Evolutionary conservation across 2,329 filamentous ascomycete genomes (phyloP), one percentile per base, ranked within the genome.

Genomic region (Aureobasidium sp.): DNA sequence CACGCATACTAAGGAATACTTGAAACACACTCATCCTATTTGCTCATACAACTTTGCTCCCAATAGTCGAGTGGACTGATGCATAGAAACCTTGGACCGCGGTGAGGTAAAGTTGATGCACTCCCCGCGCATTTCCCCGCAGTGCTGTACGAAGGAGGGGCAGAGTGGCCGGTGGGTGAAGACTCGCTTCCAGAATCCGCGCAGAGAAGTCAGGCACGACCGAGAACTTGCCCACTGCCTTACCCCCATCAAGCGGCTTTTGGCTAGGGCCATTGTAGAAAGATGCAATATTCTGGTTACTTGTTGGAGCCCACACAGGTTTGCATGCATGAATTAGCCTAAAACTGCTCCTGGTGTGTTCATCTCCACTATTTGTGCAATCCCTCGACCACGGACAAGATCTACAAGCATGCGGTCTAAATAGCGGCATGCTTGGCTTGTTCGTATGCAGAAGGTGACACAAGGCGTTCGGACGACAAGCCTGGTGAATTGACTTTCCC

Each of bases 291-390:
- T n/a, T n/a, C n/a, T n/a, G n/a, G n/a, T n/a, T n/a, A n/a, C n/a
- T n/a, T n/a, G n/a, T 25, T 40, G 38, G 38, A 24, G 16, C 6
- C n/a, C 35, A 38, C 17, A 16, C n/a, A 38, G 17, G 14, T 38
- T 16, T 5, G 19, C 30, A 48, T 35, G 44, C 22, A 48, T 11
- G 6, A 24, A 38, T 49, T 30, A 39, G 45, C 45, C 45, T 49
- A 39, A 49, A 16, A 1, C 17, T 32, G 30, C 19, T 17, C 7
- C 12, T 34, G 17, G 41, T 21, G 12, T 34, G 19, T 3, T 47
- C n/a, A 25, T 35, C 30, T 37, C 22, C 22, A 37, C 12, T 10
- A 4, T 6, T 16, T 21, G 35, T 47, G 30, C 30, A 35, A 11
- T 11, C 17, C 27, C 14, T 14, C 10, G 12, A 30, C 27, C 11